phyloP scores from a whole-genome alignment of 352 stramenopile genomes.

The Pythium volutum region DNA sequence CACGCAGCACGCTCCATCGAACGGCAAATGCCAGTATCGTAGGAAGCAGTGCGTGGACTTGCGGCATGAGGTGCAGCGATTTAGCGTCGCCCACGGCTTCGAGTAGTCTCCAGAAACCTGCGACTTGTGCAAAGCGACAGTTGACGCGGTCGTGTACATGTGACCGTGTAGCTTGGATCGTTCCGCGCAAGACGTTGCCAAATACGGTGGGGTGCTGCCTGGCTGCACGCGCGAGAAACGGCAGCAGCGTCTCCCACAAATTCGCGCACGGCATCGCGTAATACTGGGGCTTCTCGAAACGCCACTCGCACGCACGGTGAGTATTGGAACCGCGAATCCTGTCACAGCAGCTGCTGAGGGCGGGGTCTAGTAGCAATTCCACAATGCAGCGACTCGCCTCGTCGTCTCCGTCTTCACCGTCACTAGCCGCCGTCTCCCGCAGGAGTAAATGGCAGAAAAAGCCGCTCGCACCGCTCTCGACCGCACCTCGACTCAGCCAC shows the following conservation, averaged over 20 bases:
- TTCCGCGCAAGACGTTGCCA: constrained; percentile 22
- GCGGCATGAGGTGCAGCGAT: constrained; percentile 1
- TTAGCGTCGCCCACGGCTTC: constrained; percentile 33
- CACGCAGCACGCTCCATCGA: constrained; percentile 21
- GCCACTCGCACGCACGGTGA: constrained; percentile 46
- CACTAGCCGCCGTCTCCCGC: constrained; percentile 24
- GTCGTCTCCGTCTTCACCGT: constrained; percentile 6
- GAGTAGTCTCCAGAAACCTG: constrained; percentile 50
- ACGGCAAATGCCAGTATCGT: constrained; percentile 31
- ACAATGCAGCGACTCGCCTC: constrained; percentile 24
- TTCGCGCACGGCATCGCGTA: constrained; percentile 60
- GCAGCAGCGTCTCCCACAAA: constrained; percentile 54
- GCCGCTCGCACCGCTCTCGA: constrained; percentile 48
- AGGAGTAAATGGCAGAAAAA: constrained; percentile 55
- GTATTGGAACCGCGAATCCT: not conserved
- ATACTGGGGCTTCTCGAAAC: constrained; percentile 46
- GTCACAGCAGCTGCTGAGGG: constrained; percentile 36
- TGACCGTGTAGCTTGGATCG: not conserved
- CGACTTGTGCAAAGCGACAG: constrained; percentile 60
- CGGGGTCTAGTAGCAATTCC: constrained; percentile 44
- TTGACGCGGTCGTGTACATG: constrained; percentile 27
- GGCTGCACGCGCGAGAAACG: constrained; percentile 43
- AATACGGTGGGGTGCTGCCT: constrained; percentile 31
- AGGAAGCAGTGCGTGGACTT: constrained; percentile 24
- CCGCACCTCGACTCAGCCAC: constrained; percentile 56